These are phyloP conservation scores for Mortierella sp. DNA, from an alignment of 371 early-diverging fungal genomes.

Conservation along the genomic window DNA sequence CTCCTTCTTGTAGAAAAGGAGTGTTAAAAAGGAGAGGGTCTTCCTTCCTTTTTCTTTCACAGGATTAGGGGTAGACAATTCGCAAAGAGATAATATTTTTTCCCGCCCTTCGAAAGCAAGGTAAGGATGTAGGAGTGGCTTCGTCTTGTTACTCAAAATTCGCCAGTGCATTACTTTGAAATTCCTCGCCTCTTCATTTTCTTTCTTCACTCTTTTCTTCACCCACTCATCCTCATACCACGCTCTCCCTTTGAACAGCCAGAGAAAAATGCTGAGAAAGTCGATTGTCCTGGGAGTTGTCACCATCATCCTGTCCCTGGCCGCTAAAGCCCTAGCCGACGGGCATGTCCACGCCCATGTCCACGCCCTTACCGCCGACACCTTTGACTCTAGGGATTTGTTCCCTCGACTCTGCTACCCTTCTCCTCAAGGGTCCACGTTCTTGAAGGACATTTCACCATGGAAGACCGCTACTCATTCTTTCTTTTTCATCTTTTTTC, in stretches of 20 bases:
- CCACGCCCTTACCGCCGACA: constrained; percentile 14
- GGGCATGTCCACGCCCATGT: constrained; percentile 12
- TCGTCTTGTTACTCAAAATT: neutral
- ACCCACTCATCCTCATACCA: neutral
- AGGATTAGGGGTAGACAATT: constrained; percentile 10
- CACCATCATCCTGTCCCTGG: constrained; percentile 13
- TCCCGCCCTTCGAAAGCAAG: neutral
- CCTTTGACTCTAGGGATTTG: constrained; percentile 10
- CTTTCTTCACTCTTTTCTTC: neutral
- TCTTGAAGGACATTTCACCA: neutral
- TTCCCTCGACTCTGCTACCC: neutral
- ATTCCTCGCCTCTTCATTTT: neutral
- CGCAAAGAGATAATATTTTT: neutral
- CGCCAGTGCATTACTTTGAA: neutral
- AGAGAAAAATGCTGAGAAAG: constrained; percentile 17
- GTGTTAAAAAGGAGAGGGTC: neutral
- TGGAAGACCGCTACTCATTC: neutral
- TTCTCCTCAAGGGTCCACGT: no score
- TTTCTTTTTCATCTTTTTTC: neutral
- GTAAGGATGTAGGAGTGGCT: neutral
- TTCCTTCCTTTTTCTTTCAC: neutral
- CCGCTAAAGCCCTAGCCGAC: constrained; percentile 5
- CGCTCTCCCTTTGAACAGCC: no score
- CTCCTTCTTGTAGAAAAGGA: neutral
- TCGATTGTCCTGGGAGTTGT: constrained; percentile 11